These are phyloP conservation scores for Clonostachys byssicola DNA, from an alignment of 2,329 filamentous ascomycete species.

Conservation along the genomic window DNA sequence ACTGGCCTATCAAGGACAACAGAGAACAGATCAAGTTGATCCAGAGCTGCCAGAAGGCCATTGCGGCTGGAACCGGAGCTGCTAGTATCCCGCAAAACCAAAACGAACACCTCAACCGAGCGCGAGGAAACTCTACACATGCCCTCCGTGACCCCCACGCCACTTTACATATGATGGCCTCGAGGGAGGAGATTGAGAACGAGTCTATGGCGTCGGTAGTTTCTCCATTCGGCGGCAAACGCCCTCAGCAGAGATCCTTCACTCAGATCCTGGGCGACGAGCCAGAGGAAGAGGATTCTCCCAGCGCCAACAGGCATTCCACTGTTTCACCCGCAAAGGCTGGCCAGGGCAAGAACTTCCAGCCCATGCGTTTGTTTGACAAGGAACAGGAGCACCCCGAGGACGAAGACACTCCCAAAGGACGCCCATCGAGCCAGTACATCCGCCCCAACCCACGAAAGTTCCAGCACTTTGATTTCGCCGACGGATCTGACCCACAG, in stretches of 20 bases:
- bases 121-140: constrained; percentile 49
- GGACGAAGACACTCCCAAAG: constrained; percentile 33
- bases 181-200: constrained; percentile 55
- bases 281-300: constrained; percentile 39
- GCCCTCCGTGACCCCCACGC: constrained; percentile 62
- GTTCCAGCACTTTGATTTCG: constrained; percentile 83
- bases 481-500: constrained; percentile 54
- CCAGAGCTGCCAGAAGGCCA: constrained; percentile 47
- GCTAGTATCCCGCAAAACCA: constrained; percentile 22
- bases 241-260: constrained; percentile 63
- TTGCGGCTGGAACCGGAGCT: constrained; percentile 23
- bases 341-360: constrained; percentile 58
- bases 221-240: constrained; percentile 56
- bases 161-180: constrained; percentile 69
- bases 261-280: constrained; percentile 66
- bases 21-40: constrained; percentile 80
- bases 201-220: constrained; percentile 41
- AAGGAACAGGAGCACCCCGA: constrained; percentile 37
- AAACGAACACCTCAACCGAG: constrained; percentile 32
- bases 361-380: constrained; percentile 61
- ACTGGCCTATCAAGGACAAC: constrained; percentile 92
- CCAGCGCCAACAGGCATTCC: constrained; percentile 27
- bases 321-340: constrained; percentile 39
- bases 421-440: constrained; percentile 31
- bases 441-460: constrained; percentile 71